These are phyloP conservation scores for Phytophthora tentaculata DNA, from an alignment of 352 stramenopile species.

Conservation along the genomic window DNA sequence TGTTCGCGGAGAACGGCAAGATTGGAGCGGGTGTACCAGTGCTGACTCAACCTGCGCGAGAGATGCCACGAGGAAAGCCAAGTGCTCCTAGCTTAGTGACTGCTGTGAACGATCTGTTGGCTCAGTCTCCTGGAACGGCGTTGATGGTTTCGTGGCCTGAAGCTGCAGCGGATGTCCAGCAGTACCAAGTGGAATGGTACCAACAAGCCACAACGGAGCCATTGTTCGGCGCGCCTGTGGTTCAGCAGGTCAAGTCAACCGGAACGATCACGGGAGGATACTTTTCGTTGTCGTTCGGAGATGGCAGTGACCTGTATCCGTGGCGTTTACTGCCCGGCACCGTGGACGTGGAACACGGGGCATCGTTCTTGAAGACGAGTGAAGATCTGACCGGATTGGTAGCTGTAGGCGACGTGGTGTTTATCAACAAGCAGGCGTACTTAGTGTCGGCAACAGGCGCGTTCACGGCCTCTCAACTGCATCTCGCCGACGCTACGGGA, in stretches of 20 bases:
- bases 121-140: conserved; percentile 46
- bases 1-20: conserved; percentile 75
- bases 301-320: conserved; percentile 37
- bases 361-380: conserved; percentile 79
- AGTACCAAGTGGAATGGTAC: conserved; percentile 81
- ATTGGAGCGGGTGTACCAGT: conserved; percentile 51
- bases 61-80: conserved; percentile 77
- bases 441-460: conserved; percentile 69
- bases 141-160: conserved; percentile 65
- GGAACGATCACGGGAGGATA: conserved; percentile 54
- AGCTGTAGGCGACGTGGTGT: conserved; percentile 80
- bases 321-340: conserved; percentile 57
- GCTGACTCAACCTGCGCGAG: conserved; percentile 50
- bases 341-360: conserved; percentile 56
- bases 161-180: conserved; percentile 28
- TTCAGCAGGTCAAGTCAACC: conserved; percentile 64
- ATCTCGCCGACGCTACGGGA: conserved; percentile 49
- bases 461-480: conserved; percentile 79
- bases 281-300: conserved; percentile 74
- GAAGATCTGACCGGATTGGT: conserved; percentile 90
- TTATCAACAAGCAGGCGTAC: conserved; percentile 77
- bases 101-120: conserved; percentile 42
- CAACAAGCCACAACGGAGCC: conserved; percentile 55
- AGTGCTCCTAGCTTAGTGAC: conserved; percentile 37
- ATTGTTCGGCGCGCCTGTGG: conserved; percentile 59